phyloP scores from a whole-genome alignment of 768 basidiomycete genomes.

The Favolaschia claudopus region DNA sequence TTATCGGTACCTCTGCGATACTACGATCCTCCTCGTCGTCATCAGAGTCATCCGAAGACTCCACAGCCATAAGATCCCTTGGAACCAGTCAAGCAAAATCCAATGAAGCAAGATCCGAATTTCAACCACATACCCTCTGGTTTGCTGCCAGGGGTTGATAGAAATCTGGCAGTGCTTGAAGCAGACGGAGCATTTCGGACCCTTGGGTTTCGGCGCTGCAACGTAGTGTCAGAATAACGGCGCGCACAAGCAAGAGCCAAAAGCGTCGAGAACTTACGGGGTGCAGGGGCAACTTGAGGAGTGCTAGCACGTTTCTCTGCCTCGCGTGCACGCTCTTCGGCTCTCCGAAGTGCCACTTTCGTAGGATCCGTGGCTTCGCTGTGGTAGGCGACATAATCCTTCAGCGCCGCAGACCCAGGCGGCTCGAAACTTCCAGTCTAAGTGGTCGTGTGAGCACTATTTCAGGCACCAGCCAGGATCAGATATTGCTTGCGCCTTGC shows the following conservation, averaged over 20 bases:
- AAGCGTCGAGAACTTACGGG: too few relatives aligned
- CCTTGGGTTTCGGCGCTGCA: conserved; percentile 16
- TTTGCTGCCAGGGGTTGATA: conserved; percentile 29
- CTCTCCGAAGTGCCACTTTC: conserved; percentile 6
- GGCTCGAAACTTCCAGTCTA: conserved; percentile 28
- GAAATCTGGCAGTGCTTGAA: conserved; percentile 24
- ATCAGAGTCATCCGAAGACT: conserved; percentile 27
- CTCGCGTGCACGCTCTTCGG: not conserved
- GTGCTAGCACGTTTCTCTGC: conserved; percentile 16
- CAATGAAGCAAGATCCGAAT: not conserved
- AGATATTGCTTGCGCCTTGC: not conserved
- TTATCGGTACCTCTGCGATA: conserved; percentile 6
- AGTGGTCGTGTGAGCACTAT: conserved; percentile 25
- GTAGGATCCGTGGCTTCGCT: conserved; percentile 21
- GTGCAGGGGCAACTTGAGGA: too few relatives aligned
- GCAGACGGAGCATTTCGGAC: conserved; percentile 30
- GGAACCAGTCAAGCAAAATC: not conserved
- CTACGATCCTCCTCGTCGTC: conserved; percentile 17
- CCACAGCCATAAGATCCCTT: conserved; percentile 25
- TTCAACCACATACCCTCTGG: conserved; percentile 17
- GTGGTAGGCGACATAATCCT: not conserved
- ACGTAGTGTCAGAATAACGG: too few relatives aligned
- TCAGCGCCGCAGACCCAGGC: conserved; percentile 20
- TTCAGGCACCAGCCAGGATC: not conserved
- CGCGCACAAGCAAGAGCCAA: too few relatives aligned